Evolutionary conservation across 495 filamentous ascomycete genomes (phyloP), one percentile per base, ranked within the genome.

Genomic region (Penicillium silybi): DNA sequence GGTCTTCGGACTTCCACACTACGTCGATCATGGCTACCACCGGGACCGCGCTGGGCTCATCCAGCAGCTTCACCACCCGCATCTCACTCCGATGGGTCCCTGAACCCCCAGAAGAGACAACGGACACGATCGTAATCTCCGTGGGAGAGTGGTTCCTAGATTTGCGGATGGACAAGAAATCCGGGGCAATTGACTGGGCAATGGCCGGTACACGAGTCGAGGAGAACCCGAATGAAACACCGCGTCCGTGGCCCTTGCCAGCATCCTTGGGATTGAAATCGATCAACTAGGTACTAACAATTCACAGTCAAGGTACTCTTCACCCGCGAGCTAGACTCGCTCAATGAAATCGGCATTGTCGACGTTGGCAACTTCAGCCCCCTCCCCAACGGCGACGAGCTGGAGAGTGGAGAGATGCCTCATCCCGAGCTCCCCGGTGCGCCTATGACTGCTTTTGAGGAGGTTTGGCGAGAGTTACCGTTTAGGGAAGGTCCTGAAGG

Each of bases 401-500:
- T 63, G 5, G 60, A 63, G 27, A 52, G 25, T 10, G 60, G 60
- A 1, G 44, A 50, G n/a, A 63, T 63, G 60, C 57, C 60, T 40
- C 57, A 46, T 19, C 40, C 60, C 6, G 57, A 63, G 43, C 50
- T 57, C 4, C 58, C 58, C 20, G 60, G 57, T 17, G 46, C 48
- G 9, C 48, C 54, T 0, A 50, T 63, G 42, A 58, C 58, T 23
- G 47, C 48, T 11, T 57, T 57, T 25, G 46, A 54, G 32, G 16
- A 54, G 26, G 61, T 74, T 2, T 75, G 72, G 72, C 55, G 69
- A 22, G 64, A 68, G 38, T 37, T 75, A 35, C 44, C 53, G 7
- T 70, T 70, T 26, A 49, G 54, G 11, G 46, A 51, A 8, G 64
- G 62, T 0, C 56, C 61, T 0, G 64, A 65, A 16, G 71, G 66